Conservation (phyloP, 73 alveolate species). For the Blepharisma stoltei region DNA sequence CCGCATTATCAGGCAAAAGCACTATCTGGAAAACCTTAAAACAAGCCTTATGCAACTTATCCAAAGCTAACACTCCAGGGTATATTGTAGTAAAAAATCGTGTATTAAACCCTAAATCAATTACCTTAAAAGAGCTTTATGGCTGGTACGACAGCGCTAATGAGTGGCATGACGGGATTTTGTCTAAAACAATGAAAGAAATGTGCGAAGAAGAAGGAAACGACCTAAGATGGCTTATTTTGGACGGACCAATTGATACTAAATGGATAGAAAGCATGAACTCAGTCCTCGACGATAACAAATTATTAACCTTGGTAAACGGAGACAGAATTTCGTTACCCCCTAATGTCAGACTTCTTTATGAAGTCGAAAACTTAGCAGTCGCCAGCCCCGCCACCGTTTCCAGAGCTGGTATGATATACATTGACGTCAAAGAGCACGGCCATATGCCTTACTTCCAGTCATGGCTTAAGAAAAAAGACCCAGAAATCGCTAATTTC, state of each 20-base stretch:
- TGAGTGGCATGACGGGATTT: constrained; percentile 99
- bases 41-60: constrained; percentile 69
- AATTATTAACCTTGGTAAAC: constrained; percentile 88
- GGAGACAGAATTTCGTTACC: constrained; percentile 98
- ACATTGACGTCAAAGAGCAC: constrained; percentile 88
- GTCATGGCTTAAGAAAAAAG: constrained; percentile 81
- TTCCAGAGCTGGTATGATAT: constrained; percentile 99
- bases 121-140: constrained; percentile 91
- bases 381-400: constrained; percentile 99
- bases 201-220: constrained; percentile 90
- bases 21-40: constrained; percentile 93
- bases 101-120: constrained; percentile 93
- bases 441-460: constrained; percentile 86
- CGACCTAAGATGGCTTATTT: constrained; percentile 95
- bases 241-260: constrained; percentile 99
- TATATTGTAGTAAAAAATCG: constrained; percentile 70
- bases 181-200: constrained; percentile 92
- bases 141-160: constrained; percentile 79
- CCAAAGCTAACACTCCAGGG: constrained; percentile 27
- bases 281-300: constrained; percentile 60
- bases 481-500: constrained; percentile 48
- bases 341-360: constrained; percentile 79
- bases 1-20: constrained; percentile 97
- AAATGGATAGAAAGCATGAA: constrained; percentile 99
- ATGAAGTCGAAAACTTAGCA: constrained; percentile 95